Conservation (phyloP, 1,284 basidiomycete species). For the Tylopilus sp. region DNA sequence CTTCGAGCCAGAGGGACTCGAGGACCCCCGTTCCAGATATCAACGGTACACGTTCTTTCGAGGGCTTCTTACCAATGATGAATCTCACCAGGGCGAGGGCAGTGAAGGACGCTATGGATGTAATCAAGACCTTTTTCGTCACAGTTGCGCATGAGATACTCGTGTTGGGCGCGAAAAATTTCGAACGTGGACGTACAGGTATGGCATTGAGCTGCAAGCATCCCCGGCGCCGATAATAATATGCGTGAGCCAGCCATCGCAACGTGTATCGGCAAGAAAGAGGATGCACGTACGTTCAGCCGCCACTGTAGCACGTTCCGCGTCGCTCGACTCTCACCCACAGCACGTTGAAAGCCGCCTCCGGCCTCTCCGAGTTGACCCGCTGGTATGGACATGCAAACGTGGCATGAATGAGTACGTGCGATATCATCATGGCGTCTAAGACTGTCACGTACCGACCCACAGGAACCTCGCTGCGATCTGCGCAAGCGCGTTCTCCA, state of each 20-base stretch:
- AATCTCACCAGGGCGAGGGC: neutral
- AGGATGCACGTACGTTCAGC: neutral
- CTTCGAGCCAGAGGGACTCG: slow-evolving; percentile 1
- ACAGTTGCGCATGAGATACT: neutral
- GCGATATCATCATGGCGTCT: too few species aligned
- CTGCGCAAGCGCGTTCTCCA: neutral
- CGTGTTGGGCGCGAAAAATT: too few species aligned
- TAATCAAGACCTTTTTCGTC: neutral
- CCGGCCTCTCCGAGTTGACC: neutral
- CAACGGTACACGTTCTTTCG: neutral
- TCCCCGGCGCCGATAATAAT: too few species aligned
- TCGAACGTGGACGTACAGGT: slow-evolving; percentile 2
- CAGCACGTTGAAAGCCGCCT: neutral
- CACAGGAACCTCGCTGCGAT: neutral
- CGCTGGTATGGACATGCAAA: neutral
- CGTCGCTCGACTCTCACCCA: neutral
- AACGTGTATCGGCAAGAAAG: neutral
- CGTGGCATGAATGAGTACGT: too few species aligned
- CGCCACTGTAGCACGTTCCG: neutral
- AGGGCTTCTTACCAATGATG: neutral
- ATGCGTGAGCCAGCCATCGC: neutral
- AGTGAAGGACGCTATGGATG: neutral
- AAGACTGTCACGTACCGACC: neutral
- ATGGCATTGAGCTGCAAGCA: neutral
- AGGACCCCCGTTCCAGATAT: neutral